Base-by-base conservation (phyloP, 345 rosid species). In the Pistacia vera region DNA sequence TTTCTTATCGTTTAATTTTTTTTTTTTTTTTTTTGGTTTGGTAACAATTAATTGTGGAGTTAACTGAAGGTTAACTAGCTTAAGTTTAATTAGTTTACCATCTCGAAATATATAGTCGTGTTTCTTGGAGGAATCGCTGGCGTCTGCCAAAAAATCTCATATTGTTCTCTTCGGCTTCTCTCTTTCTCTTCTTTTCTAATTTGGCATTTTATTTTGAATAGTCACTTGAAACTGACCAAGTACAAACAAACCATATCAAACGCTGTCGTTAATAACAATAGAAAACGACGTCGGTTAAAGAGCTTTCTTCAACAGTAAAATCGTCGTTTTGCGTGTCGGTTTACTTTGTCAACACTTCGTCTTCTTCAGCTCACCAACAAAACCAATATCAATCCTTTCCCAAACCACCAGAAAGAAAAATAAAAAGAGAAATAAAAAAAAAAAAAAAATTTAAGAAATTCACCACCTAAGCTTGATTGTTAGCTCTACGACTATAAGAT, bases 81-180 rank as follows among this genome's bases (percentile, higher is more conserved):
- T 20, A 13, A 49, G 33, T 10, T 36, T 35, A 28, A 20, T 12
- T 57, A 58, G 77, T 33, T 62, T 33, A 94, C 98, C 98, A 52
- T 91, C 75, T 22, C 81, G 89, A 78, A 91, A 88, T 81, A 92
- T 84, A 81, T 85, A 92, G 73, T 92, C 94, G 3, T 86, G 86
- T 58, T 83, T 86, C 77, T 86, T 11, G 97, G 89, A 1, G 93
- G 91, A 68, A 89, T 85, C 0, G 89, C 85, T 4, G 92, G 91
- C 55, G 93, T 83, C 80, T 91, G 90, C 90, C 94, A 86, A 66
- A 83, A 83, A 48, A 85, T 82, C 74, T 90, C 90, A 83, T 85
- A 12, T 74, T 73, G 51, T 68, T 54, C 41, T 22, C 82, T 66
- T 59, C 81, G 63, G 58, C 68, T 36, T 63, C 78, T 66, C 85